Evolutionary conservation across 2,329 filamentous ascomycete genomes (phyloP), one percentile per base, ranked within the genome.

Genomic region (Neofusicoccum umdonicola): DNA sequence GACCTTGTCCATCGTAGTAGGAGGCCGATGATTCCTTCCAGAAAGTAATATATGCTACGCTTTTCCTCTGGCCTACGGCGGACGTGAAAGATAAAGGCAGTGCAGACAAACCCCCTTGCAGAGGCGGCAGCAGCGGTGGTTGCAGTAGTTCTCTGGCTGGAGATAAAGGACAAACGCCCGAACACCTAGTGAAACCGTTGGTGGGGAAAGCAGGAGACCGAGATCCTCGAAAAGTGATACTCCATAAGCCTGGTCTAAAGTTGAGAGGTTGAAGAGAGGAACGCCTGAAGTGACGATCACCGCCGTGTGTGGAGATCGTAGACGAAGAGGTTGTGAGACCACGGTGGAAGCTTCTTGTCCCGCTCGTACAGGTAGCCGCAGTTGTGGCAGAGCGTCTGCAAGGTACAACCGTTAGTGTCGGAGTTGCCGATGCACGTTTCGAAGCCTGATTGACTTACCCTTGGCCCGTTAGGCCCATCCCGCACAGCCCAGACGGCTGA

Each of bases 401-500:
- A 22, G 69, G 62, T 47, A 60, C 17, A 13, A 37, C 15, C 31
- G 42, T 60, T 60, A 60, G 56, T 37, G 27, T 37, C 56, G 9
- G 42, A 35, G 11, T 11, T 37, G 27, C 9, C 6, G 27, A 35
- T 11, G 31, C 34, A 17, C 27, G n/a, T 60, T 47, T 60, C 27
- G 31, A 37, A 37, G 9, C 27, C 27, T 47, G n/a, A 8, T 35
- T 35, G 11, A 79, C 90, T 84, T 81, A 95, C 92, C 78, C 91
- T 90, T 68, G 91, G 86, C 63, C 93, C 94, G 63, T 86, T 83
- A 13, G 95, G 95, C 27, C 95, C 95, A 78, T 98, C 93, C 71
- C 95, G 85, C 3, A 98, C 94, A 56, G 92, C 93, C 95, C 95
- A 99, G 8, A 97, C 92, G 34, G 92, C 90, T 56, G 89, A 89